These are phyloP conservation scores for Alternaria viburni DNA, from an alignment of 2,329 filamentous ascomycete species.

Conservation along the genomic window DNA sequence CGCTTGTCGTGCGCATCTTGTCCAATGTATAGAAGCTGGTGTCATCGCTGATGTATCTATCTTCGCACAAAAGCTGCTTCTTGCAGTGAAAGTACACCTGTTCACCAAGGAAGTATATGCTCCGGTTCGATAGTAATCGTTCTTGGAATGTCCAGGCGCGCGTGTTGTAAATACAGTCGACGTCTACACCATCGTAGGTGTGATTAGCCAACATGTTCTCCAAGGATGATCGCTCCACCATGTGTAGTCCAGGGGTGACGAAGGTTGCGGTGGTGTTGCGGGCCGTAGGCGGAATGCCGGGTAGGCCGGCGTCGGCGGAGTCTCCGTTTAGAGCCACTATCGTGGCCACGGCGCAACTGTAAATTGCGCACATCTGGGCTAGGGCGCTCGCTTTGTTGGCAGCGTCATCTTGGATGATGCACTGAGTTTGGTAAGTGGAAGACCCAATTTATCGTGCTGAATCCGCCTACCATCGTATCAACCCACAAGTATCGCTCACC, in stretches of 20 bases:
- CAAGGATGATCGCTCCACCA: constrained; percentile 2
- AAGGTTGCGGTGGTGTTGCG: neutral
- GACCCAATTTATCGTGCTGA: neutral
- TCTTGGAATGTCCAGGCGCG: constrained; percentile 22
- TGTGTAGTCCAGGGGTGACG: constrained; percentile 4
- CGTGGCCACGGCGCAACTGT: constrained; percentile 5
- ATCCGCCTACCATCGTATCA: constrained; percentile 3
- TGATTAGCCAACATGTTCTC: neutral
- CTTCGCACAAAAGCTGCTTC: neutral
- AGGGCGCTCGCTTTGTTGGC: constrained; percentile 1
- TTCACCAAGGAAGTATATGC: constrained; percentile 7
- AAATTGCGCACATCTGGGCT: constrained; percentile 6
- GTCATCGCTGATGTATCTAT: neutral
- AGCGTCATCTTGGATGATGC: constrained; percentile 8
- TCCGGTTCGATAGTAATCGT: constrained; percentile 5
- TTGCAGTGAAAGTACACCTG: constrained; percentile 12
- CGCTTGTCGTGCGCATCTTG: neutral
- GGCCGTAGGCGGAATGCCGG: constrained; percentile 1
- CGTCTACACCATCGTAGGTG: neutral
- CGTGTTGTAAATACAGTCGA: constrained; percentile 3
- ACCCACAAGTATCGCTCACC: constrained; percentile 11
- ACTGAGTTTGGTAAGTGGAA: neutral
- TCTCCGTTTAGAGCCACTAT: constrained; percentile 2
- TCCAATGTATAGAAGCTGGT: neutral
- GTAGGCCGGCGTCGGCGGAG: constrained; percentile 2